phyloP scores from a whole-genome alignment of 345 rosid species.

The Syzygium aqueum region DNA sequence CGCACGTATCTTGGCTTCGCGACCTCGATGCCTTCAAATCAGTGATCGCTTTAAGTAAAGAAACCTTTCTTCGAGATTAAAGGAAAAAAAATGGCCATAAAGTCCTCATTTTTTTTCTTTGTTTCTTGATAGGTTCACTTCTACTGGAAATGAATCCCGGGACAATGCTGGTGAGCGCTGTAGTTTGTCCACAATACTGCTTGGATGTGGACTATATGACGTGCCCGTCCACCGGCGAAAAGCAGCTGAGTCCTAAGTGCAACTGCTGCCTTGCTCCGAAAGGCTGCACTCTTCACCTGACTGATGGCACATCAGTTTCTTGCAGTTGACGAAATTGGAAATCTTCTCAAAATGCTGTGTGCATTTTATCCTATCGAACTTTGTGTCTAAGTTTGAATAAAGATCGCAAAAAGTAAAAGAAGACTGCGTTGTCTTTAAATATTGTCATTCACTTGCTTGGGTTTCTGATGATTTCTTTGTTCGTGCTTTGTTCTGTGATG shows the following conservation, averaged over 20 bases:
- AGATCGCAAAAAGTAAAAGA: not conserved
- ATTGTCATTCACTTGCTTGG: not conserved
- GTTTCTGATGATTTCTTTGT: not conserved
- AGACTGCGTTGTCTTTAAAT: not conserved
- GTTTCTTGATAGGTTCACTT: not conserved
- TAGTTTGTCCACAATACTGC: slow-evolving; percentile 19
- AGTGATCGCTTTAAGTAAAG: not conserved
- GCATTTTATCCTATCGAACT: not conserved
- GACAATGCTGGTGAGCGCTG: not conserved
- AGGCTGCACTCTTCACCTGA: slow-evolving; percentile 42
- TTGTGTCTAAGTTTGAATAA: not conserved
- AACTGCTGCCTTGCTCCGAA: slow-evolving; percentile 48
- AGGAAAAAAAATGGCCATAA: not conserved
- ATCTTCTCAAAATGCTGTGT: not conserved
- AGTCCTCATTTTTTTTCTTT: not conserved
- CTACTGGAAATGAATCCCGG: not conserved
- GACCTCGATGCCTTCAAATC: not conserved
- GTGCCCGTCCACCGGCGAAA: slow-evolving; percentile 22
- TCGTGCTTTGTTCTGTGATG: not conserved
- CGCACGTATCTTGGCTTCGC: not conserved
- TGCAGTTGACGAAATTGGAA: slow-evolving; percentile 1
- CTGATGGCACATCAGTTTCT: slow-evolving; percentile 14
- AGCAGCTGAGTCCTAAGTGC: slow-evolving; percentile 27
- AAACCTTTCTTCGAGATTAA: not conserved
- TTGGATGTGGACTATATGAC: slow-evolving; percentile 42